These are phyloP conservation scores for Claviceps sp. DNA, from an alignment of 2,329 filamentous ascomycete species.

Conservation along the genomic window DNA sequence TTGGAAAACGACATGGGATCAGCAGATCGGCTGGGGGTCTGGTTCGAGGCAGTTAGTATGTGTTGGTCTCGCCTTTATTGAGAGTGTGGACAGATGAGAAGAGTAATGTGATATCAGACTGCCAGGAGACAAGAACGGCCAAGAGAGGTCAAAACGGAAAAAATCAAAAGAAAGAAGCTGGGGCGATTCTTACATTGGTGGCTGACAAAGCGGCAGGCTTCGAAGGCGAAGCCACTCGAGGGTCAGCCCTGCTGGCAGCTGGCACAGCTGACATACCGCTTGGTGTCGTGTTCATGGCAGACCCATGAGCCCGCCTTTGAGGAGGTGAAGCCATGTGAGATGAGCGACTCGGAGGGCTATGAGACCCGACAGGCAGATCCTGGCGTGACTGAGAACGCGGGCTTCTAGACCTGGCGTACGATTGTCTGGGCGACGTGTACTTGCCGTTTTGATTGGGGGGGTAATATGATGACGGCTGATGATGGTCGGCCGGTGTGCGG, in stretches of 20 bases:
- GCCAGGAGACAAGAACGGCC: neutral
- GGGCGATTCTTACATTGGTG: slow-evolving; percentile 21
- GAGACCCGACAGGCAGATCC: slow-evolving; percentile 27
- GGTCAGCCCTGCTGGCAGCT: slow-evolving; percentile 24
- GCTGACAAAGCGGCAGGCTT: slow-evolving; percentile 21
- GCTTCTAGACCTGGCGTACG: slow-evolving; percentile 33
- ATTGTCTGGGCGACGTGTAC: slow-evolving; percentile 35
- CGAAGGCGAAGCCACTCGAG: slow-evolving; percentile 25
- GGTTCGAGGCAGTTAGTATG: slow-evolving; percentile 3
- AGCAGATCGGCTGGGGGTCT: slow-evolving; percentile 61
- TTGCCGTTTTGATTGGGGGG: slow-evolving; percentile 30
- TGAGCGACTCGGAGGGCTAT: slow-evolving; percentile 27
- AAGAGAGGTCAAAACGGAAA: slow-evolving; percentile 1
- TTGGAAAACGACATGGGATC: slow-evolving; percentile 95
- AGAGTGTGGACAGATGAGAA: no score
- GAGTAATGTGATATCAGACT: no score
- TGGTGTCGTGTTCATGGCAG: slow-evolving; percentile 23
- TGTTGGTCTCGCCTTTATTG: neutral
- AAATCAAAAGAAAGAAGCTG: slow-evolving; percentile 7
- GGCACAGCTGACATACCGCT: slow-evolving; percentile 28
- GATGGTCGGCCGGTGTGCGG: slow-evolving; percentile 26
- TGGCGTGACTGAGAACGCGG: slow-evolving; percentile 37
- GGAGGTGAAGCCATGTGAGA: slow-evolving; percentile 35
- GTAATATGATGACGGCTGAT: slow-evolving; percentile 28
- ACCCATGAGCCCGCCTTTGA: slow-evolving; percentile 28